Evolutionary conservation across 352 stramenopile species (phyloP), one percentile per base, ranked within the genome.

Genomic region (Globisporangium canariense): DNA sequence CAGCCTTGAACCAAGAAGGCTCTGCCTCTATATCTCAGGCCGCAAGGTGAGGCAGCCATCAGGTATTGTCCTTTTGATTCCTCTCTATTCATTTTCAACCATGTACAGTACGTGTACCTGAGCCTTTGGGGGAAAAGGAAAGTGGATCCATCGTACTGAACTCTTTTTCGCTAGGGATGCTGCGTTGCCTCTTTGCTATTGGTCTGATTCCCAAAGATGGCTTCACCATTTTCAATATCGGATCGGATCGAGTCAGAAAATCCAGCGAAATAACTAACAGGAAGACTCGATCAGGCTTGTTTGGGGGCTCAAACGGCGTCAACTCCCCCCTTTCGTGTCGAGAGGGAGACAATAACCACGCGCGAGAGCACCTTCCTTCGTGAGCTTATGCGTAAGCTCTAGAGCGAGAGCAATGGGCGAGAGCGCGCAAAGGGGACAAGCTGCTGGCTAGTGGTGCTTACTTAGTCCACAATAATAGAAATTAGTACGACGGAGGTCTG

Each of bases 201-300:
- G 30, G 13, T 46, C 40, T 46, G 40, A 14, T 22, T 16, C n/a
- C 22, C 10, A n/a, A n/a, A 46, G 40, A 46, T 46, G 40, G 40
- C 40, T 46, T 4, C 40, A 46, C 7, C 14, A 18, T n/a, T n/a
- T 36, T 36, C 32, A 36, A 8, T 8, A 36, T 5, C 40, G 14
- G 8, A 40, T 40, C 47, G 28, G 32, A 25, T 56, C 28, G 50
- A 56, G 50, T 25, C 50, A 18, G 51, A 43, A 58, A 58, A 58
- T 45, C 51, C 51, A 58, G 51, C 51, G 51, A 58, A 58, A 57
- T 41, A 58, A 57, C 36, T 41, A 58, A 57, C 36, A 43, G 1
- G 13, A 43, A 0, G 13, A 2, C 0, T 30, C 28, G 51, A 57
- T 3, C 16, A 36, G 16, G 32, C 28, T 41, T 28, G 25, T 28